Percentiles rank a stretch among this genome's conserved stretches.
These are phyloP conservation scores for Scytalidium sp. DNA, from an alignment of 2,329 filamentous ascomycete genomes.

Conservation along the genomic window DNA sequence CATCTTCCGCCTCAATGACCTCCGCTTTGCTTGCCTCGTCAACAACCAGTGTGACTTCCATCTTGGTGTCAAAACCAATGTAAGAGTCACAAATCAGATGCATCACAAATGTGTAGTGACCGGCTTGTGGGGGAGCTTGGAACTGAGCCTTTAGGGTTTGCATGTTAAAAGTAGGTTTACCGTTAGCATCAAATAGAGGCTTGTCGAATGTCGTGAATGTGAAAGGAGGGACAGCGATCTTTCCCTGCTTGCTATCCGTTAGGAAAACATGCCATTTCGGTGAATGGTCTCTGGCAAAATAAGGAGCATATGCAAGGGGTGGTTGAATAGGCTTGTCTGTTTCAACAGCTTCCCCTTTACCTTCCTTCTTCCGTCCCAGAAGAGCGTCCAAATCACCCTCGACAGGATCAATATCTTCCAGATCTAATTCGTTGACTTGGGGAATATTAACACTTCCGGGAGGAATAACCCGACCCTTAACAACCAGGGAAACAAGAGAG, in stretches of 20 bases:
- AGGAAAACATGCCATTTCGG: conserved; percentile 95
- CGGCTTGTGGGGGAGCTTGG: conserved; percentile 86
- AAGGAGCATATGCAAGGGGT: conserved; percentile 85
- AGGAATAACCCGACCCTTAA: conserved; percentile 92
- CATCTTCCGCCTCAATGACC: conserved; percentile 79
- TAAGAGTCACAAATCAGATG: conserved; percentile 94
- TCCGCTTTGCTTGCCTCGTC: conserved; percentile 85
- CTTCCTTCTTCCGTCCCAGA: conserved; percentile 69
- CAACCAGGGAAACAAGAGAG: conserved; percentile 87
- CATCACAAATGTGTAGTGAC: conserved; percentile 93
- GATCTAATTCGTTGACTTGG: conserved; percentile 70
- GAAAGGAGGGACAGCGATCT: conserved; percentile 94
- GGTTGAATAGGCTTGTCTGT: conserved; percentile 68
- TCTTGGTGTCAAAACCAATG: conserved; percentile 87
- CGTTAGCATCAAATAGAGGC: conserved; percentile 75
- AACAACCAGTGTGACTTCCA: conserved; percentile 84
- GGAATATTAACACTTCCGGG: conserved; percentile 77
- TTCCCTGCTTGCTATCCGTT: conserved; percentile 88
- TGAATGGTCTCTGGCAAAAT: conserved; percentile 83
- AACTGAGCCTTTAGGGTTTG: conserved; percentile 98
- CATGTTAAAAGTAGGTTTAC: conserved; percentile 88
- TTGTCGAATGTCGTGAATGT: conserved; percentile 93
- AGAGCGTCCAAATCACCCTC: conserved; percentile 89
- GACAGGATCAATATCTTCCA: conserved; percentile 88
- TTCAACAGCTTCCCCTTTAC: conserved; percentile 58